These are phyloP conservation scores for Neurospora tetrasperma DNA, from an alignment of 495 filamentous ascomycete species.

Conservation along the genomic window DNA sequence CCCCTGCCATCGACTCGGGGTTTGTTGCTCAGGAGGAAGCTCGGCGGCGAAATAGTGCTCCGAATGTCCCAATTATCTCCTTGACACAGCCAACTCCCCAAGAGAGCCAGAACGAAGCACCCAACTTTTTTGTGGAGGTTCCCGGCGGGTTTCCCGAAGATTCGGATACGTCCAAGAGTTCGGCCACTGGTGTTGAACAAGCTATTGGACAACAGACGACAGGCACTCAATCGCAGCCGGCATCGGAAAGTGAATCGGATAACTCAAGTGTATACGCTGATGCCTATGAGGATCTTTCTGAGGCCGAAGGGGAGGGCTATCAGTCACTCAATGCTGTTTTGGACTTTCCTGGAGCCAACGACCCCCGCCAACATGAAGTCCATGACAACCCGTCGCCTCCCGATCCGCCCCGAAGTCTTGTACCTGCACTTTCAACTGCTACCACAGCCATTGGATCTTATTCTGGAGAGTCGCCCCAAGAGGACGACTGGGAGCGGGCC, in stretches of 20 bases:
- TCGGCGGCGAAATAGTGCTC: constrained; percentile 7
- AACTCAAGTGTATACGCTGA: constrained; percentile 70
- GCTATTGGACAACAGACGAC: neutral
- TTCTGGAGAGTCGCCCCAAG: constrained; percentile 1
- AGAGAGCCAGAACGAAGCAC: constrained; percentile 3
- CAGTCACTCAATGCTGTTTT: constrained; percentile 78
- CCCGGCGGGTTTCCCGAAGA: constrained; percentile 37
- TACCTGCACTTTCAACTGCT: constrained; percentile 5
- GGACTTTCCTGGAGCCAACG: constrained; percentile 39
- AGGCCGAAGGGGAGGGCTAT: constrained; percentile 63
- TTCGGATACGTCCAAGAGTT: constrained; percentile 14
- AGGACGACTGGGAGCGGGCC: constrained; percentile 49
- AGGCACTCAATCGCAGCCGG: neutral
- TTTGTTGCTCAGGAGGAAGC: constrained; percentile 20
- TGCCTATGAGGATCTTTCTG: constrained; percentile 66
- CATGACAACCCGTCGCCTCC: neutral
- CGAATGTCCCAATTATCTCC: constrained; percentile 25
- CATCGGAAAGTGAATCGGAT: constrained; percentile 17
- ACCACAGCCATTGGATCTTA: constrained; percentile 12
- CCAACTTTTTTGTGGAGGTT: constrained; percentile 23
- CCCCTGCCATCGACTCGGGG: neutral
- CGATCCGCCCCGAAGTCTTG: constrained; percentile 1
- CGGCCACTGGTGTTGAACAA: neutral
- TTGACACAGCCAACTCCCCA: constrained; percentile 28
- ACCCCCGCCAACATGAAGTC: neutral